Base-by-base conservation (phyloP, 2,329 filamentous ascomycete genomes). In the Ilyonectria robusta region DNA sequence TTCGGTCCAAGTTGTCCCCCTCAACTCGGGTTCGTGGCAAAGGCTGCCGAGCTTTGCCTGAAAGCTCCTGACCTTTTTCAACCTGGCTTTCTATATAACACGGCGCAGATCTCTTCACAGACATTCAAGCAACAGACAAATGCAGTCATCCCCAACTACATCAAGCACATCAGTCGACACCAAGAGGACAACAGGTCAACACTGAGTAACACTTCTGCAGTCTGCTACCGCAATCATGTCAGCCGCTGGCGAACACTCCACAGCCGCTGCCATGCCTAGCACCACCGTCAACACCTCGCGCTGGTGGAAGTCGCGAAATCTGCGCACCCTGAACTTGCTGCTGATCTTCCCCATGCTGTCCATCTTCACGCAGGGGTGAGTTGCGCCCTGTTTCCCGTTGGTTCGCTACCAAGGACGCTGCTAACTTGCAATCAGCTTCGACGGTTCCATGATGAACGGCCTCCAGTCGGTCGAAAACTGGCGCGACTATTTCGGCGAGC, bases 231-330 rank as follows among this genome's bases (percentile, higher is more conserved):
- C 53, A 56, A 19, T n/a, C 37, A 56, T 56, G 53, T 5, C 53
- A 23, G 4, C 37, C 10, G 21, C 53, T 7, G 15, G 9, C 13
- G 35, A 35, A 17, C 23, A 31, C n/a, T 4, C 29, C 10, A 23
- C 23, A 2, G 10, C 15, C 3, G 19, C 15, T 8, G 60, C 53
- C 1, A 65, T 65, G 54, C 62, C 62, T n/a, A 44, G 56, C 13
- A 51, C 44, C 35, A 29, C 15, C 21, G 46, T 63, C 40, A 46
- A 63, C 33, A 58, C 42, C 2, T 33, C 40, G 8, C 29, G 44
- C 11, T 63, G 61, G 61, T 63, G 61, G 61, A 21, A 33, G 15
- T 17, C 42, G 10, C 29, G 19, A 6, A 63, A 63, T n/a, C 53
- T 63, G 9, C 61, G 53, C 26, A 40, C 19, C 17, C 44, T 63